Conservation (phyloP, 164 flowering plant species). For the Protea cynaroides region DNA sequence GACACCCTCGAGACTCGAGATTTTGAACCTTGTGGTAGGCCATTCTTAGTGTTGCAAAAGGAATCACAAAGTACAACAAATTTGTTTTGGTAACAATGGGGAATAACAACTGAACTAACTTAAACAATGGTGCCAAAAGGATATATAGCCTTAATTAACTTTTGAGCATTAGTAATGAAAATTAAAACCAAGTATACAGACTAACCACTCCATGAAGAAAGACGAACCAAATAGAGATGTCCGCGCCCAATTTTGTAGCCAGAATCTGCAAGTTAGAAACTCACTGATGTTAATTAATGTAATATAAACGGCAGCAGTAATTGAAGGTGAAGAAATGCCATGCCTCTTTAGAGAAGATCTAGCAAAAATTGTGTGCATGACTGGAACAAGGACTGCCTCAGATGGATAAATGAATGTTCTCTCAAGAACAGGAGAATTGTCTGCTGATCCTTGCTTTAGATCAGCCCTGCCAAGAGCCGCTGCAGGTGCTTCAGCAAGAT, state of each 20-base stretch:
- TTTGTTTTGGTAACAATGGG: neutral
- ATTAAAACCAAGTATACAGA: constrained; percentile 1
- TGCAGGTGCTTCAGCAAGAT: constrained; percentile 31
- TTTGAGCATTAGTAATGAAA: neutral
- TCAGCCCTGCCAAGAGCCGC: constrained; percentile 24
- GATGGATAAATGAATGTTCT: constrained; percentile 79
- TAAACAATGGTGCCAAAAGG: neutral
- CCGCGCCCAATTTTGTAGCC: constrained; percentile 90
- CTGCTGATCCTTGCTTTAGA: constrained; percentile 35
- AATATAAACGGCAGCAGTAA: neutral
- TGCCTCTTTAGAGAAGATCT: constrained; percentile 79
- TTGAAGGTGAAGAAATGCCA: constrained; percentile 4
- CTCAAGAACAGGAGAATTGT: constrained; percentile 35
- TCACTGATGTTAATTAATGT: neutral
- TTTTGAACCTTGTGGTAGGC: no score
- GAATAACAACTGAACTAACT: neutral
- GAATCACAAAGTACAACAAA: no score
- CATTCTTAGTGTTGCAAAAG: no score
- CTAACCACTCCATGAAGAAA: constrained; percentile 68
- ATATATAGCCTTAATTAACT: neutral
- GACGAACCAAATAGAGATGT: constrained; percentile 58
- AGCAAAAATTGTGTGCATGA: constrained; percentile 62
- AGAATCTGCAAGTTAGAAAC: constrained; percentile 52
- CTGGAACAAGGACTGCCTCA: constrained; percentile 87
- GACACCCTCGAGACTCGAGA: no score